Percentiles rank a stretch among this genome's conserved stretches.
Evolutionary conservation across 2,329 filamentous ascomycete genomes (phyloP).

Genomic region (Cercospora zeae-maydis): DNA sequence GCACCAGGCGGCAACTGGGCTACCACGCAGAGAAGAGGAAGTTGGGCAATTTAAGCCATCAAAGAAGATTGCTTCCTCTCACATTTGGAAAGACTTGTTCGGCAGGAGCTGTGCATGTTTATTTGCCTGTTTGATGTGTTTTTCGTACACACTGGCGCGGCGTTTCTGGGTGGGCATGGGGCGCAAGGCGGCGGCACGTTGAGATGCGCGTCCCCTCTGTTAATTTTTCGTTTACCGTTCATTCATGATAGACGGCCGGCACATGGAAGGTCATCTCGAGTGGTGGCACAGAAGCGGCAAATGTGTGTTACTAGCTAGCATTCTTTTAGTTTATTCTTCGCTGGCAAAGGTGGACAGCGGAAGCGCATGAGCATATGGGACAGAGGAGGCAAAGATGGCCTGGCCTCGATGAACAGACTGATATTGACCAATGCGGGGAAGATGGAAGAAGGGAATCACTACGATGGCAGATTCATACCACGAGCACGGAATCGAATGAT

Average conservation of each 20-base stretch:
- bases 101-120: slow-evolving; percentile 1
- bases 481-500: neutral
- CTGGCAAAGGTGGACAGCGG: neutral
- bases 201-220: neutral
- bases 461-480: neutral
- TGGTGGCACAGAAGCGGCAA: neutral
- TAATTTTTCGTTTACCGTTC: neutral
- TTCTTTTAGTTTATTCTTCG: slow-evolving; percentile 16
- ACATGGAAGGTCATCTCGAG: neutral
- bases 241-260: slow-evolving; percentile 1
- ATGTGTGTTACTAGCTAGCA: slow-evolving; percentile 2
- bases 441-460: neutral
- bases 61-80: neutral
- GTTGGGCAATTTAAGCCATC: slow-evolving; percentile 43
- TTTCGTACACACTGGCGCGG: neutral
- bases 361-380: neutral
- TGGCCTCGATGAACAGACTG: neutral
- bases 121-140: neutral
- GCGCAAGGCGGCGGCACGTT: neutral
- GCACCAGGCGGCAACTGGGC: slow-evolving; percentile 39
- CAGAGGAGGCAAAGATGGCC: neutral
- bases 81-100: neutral
- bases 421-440: neutral
- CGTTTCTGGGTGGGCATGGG: neutral
- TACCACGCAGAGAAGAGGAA: slow-evolving; percentile 46